Evolutionary conservation across 179 eudicot species (phyloP), one percentile per base, ranked within the genome.

Genomic region (Vitellaria paradoxa): DNA sequence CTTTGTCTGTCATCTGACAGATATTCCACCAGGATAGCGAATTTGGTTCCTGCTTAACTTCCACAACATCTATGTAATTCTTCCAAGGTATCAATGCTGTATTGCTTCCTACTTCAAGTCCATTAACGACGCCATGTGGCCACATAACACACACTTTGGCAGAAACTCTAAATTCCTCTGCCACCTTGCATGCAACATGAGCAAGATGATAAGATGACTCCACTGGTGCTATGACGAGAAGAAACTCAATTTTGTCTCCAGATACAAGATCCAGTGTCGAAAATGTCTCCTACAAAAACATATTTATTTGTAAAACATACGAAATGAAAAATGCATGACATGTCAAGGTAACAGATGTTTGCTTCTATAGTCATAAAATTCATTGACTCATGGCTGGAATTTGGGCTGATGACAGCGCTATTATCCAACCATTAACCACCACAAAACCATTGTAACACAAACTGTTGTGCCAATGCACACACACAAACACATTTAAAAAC

Each of bases 21-120:
- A 89, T 68, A 68, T 96, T 93, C 98, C 98, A 96, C 99, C 99
- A 96, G 4, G 94, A 96, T 10, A 81, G 57, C 4, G 85, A 85
- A 68, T 71, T 68, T n/a, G 79, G 23, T 14, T 78, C 72, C 24
- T 30, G 81, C 67, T 83, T 88, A 65, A 84, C 87, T 85, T 93
- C 94, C 24, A 81, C 72, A 20, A 88, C 83, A 76, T 96, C 90
- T 30, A 82, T 69, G 74, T 70, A 87, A 57, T 85, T 88, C 42
- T 85, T 80, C 84, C 85, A 80, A 1, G 90, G 84, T 57, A 49
- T 76, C 46, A 84, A 72, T 64, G 82, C 82, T 68, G 74, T 72
- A n/a, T 82, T 79, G 26, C 81, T 82, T 81, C 81, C 77, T 66
- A 73, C 64, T 46, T 80, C 75, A 62, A 65, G 71, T 17, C 79